Evolutionary conservation across 495 filamentous ascomycete genomes (phyloP).

Genomic region (Podospora australis): DNA sequence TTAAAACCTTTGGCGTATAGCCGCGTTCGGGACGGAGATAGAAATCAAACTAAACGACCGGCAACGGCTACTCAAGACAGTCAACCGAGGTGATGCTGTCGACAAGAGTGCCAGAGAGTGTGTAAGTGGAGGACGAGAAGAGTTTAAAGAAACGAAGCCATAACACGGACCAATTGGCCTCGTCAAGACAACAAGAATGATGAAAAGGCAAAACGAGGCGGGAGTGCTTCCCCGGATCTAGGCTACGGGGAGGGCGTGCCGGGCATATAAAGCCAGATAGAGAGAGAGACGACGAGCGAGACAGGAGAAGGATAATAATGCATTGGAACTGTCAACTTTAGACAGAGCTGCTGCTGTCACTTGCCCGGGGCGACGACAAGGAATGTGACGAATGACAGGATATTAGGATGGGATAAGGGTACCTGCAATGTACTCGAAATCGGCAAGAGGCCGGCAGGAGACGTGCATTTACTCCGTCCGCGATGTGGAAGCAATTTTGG

Average conservation of each 20-base stretch:
- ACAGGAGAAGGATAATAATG: constrained; percentile 6
- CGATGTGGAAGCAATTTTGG: constrained; percentile 9
- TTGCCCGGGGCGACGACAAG: too few species aligned
- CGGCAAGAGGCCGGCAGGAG: constrained; percentile 9
- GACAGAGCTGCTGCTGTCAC: constrained; percentile 5
- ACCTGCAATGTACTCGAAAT: constrained; percentile 12
- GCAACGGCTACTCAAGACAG: constrained; percentile 27
- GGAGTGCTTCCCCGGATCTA: constrained; percentile 30
- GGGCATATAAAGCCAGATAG: constrained; percentile 39
- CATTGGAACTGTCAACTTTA: constrained; percentile 14
- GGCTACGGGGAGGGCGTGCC: constrained; percentile 35
- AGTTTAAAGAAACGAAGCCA: constrained; percentile 39
- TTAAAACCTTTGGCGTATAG: too few species aligned
- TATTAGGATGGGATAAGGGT: constrained; percentile 8
- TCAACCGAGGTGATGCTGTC: constrained; percentile 14
- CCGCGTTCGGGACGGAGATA: constrained; percentile 12
- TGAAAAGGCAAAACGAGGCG: constrained; percentile 29
- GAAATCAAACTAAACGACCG: constrained; percentile 23
- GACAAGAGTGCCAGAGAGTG: constrained; percentile 9
- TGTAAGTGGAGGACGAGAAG: constrained; percentile 20
- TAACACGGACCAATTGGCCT: constrained; percentile 31
- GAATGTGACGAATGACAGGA: constrained; percentile 5
- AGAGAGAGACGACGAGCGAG: constrained; percentile 13
- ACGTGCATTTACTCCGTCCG: constrained; percentile 12
- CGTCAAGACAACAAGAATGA: constrained; percentile 27